These are phyloP conservation scores for Pythium phragmiticola DNA, from an alignment of 352 stramenopile genomes.

Conservation along the genomic window DNA sequence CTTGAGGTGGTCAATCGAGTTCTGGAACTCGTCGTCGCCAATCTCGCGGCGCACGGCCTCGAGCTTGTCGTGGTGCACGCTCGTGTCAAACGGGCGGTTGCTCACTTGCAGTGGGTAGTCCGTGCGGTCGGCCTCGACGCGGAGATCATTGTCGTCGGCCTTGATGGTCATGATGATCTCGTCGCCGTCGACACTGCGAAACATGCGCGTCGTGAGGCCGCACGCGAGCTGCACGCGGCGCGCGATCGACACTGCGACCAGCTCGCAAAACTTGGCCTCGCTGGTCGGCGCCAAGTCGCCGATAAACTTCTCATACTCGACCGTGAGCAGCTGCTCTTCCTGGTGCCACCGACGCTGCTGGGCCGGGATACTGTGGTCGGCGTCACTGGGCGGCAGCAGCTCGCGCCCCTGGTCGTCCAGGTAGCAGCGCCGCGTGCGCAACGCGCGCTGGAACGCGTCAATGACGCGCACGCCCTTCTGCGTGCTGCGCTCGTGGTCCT, in stretches of 20 bases:
- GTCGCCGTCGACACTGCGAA: slow-evolving; percentile 65
- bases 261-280: slow-evolving; percentile 64
- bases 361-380: slow-evolving; percentile 50
- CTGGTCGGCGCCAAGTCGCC: slow-evolving; percentile 44
- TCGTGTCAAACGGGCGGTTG: slow-evolving; percentile 67
- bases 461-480: slow-evolving; percentile 46
- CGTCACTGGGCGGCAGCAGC: slow-evolving; percentile 35
- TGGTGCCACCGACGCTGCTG: slow-evolving; percentile 42
- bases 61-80: slow-evolving; percentile 57
- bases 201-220: slow-evolving; percentile 79
- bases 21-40: slow-evolving; percentile 43
- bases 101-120: slow-evolving; percentile 73
- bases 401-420: slow-evolving; percentile 59
- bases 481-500: slow-evolving; percentile 45
- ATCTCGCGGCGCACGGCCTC: slow-evolving; percentile 48
- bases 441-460: slow-evolving; percentile 68
- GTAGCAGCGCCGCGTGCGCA: slow-evolving; percentile 70
- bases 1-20: slow-evolving; percentile 60
- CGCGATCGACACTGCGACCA: slow-evolving; percentile 59
- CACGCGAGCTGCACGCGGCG: slow-evolving; percentile 74
- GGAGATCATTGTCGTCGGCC: slow-evolving; percentile 71
- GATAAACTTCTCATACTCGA: slow-evolving; percentile 60
- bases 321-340: slow-evolving; percentile 45
- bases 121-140: slow-evolving; percentile 65
- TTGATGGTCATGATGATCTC: slow-evolving; percentile 86